Conservation (phyloP, 108 stramenopile species). For the Nitzschia putrida region DNA sequence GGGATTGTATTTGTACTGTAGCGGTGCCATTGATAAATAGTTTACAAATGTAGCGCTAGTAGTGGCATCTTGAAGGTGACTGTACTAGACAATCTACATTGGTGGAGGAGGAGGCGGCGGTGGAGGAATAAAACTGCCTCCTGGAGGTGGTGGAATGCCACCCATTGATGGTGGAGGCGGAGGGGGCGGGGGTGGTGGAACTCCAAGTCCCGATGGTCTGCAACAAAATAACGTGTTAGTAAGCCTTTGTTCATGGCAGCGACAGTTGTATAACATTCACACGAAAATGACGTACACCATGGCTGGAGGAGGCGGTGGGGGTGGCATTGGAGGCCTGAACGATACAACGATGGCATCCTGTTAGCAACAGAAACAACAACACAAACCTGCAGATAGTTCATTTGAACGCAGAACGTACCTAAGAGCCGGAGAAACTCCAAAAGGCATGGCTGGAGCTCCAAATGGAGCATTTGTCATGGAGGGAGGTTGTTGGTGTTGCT, state of each 20-base stretch:
- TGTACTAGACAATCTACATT: neutral
- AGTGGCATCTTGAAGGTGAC: neutral
- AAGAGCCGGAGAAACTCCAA: neutral
- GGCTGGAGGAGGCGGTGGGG: slow-evolving; percentile 23
- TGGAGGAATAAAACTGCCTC: slow-evolving; percentile 18
- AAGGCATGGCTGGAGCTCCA: neutral
- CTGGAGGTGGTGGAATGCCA: slow-evolving; percentile 36
- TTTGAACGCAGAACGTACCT: too few species aligned
- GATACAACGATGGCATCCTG: too few species aligned
- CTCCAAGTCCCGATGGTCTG: neutral
- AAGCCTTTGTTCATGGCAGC: too few species aligned
- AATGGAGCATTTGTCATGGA: neutral
- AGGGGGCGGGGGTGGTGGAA: slow-evolving; percentile 7
- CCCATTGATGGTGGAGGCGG: slow-evolving; percentile 14
- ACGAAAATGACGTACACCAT: neutral
- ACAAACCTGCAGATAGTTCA: too few species aligned
- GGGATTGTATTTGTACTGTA: neutral
- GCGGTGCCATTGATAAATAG: neutral
- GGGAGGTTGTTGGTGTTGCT: slow-evolving; percentile 19
- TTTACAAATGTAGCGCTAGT: neutral
- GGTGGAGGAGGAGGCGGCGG: slow-evolving; percentile 12
- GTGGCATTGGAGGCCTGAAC: neutral
- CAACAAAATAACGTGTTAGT: neutral
- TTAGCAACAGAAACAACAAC: too few species aligned
- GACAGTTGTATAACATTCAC: too few species aligned